A percentile compares a stretch with the other conserved stretches of the same genome.
Evolutionary conservation across 306 rosid genomes (phyloP).

Genomic region (Cercis canadensis): DNA sequence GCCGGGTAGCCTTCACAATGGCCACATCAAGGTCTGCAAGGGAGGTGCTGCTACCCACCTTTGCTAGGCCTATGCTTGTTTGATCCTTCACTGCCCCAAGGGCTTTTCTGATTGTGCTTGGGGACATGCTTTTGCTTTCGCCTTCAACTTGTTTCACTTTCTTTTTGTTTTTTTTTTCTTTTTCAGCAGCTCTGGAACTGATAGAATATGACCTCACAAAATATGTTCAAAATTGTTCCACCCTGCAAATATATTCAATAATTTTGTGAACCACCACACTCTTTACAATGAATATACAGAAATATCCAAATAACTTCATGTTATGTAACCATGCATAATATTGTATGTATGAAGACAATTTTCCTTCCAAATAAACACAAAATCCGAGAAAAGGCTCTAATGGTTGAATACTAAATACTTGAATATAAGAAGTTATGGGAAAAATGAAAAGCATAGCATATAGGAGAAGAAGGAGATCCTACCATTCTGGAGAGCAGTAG

Average conservation of each 20-base stretch:
- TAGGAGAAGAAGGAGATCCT: not conserved
- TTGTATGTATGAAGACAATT: too few species aligned
- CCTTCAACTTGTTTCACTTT: not conserved
- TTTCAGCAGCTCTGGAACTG: conserved; percentile 12
- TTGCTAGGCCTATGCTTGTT: conserved; percentile 91
- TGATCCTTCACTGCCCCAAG: conserved; percentile 92
- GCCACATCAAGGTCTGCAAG: conserved; percentile 90
- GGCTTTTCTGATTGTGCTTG: conserved; percentile 77
- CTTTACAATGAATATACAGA: not conserved
- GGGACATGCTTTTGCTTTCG: conserved; percentile 48
- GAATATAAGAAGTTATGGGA: not conserved
- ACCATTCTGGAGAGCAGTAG: conserved; percentile 32
- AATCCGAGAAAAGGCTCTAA: too few species aligned
- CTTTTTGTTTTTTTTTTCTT: too few species aligned
- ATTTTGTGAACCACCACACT: conserved; percentile 4
- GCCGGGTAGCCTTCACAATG: conserved; percentile 88
- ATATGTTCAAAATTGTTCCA: conserved; percentile 23
- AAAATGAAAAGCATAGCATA: not conserved
- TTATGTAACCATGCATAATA: too few species aligned
- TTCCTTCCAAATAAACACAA: too few species aligned
- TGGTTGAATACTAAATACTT: too few species aligned
- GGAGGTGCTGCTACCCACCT: conserved; percentile 85
- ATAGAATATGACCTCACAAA: conserved; percentile 5
- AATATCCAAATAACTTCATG: too few species aligned
- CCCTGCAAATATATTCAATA: conserved; percentile 24